Base-by-base conservation (phyloP, 2,329 filamentous ascomycete genomes). In the Penicillium sp. region DNA sequence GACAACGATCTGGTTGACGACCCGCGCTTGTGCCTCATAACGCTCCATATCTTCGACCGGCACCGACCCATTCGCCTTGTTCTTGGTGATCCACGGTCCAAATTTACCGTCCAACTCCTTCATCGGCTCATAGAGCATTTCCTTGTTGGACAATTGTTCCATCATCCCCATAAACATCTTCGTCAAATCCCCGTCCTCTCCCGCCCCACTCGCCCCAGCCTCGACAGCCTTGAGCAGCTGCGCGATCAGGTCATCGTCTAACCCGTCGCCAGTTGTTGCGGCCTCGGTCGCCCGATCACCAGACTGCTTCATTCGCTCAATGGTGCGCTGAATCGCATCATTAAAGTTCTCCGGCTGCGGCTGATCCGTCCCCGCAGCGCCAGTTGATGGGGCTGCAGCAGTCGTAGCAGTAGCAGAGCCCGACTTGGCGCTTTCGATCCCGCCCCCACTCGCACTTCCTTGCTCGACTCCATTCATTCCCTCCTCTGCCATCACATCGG, bases 111-210 rank as follows among this genome's bases (percentile, higher is more conserved):
- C 75, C 41, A 98, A 75, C 71, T 98, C 93, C 74, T 95, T 95
- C 90, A 98, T 96, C 2, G 93, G 93, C 73, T 98, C 91, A 66
- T 97, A 97, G 43, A 98, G 73, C 54, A 98, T 96, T 59, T 97
- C 93, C 75, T 95, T 97, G 70, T 95, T 95, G 3, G 93, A 97
- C 54, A 98, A 78, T 69, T 98, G 90, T 72, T 97, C 89, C 91
- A 98, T 97, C 89, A 97, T 95, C 46, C 87, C 88, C 78, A 95
- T 82, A 50, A 98, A 80, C 83, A 97, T 89, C 73, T 95, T 91
- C 48, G 88, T 90, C 61, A 97, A 87, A 59, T 95, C 90, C 60
- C 93, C 90, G 48, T 96, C 89, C 50, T 74, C 72, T 8, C 80
- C 84, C 0, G 68, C 76, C 5, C 71, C 74, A 1, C 75, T 68